Evolutionary conservation across 495 filamentous ascomycete genomes (phyloP), one percentile per base, ranked within the genome.

Genomic region (Cercophora newfieldiana): DNA sequence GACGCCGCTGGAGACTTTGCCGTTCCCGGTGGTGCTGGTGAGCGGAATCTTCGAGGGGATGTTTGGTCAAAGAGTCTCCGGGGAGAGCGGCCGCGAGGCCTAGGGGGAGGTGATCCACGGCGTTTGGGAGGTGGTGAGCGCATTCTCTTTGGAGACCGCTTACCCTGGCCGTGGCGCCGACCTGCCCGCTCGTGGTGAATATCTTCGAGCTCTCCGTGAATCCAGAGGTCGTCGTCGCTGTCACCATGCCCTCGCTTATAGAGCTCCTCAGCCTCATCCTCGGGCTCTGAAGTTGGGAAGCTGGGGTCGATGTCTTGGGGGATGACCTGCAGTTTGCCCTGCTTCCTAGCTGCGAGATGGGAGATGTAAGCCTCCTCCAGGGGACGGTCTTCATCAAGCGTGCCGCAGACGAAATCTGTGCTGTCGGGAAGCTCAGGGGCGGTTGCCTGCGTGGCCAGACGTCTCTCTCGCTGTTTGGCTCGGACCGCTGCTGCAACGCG

Each of bases 231-330:
- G 21, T 86, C 81, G 59, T 90, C 87, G 59, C 83, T 86, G 54
- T 85, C 84, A 28, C 84, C 80, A 30, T 76, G 72, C 14, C 76
- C 76, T 47, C 81, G 82, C 10, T 86, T 83, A 53, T 85, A 79
- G 14, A 79, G 77, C 47, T 86, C 81, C 25, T 90, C 86, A 31
- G 86, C 87, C 31, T 91, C 90, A 64, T 95, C 90, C 67, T 97
- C 94, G 0, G 89, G 90, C 67, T 97, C 95, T 1, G 93, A 96
- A 7, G 92, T 92, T 0, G 95, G 95, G 73, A 98, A 98, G 74
- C 92, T 96, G 10, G 95, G 95, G 72, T 99, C 95, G 66, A 99
- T 97, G 69, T 99, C 96, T 69, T 98, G 95, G 49, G 95, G 93
- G 26, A 92, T 90, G 28, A 82, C 70, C 63, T 88, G 86, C 64